phyloP scores from a whole-genome alignment of 257 asterid species.

The Nicotiana otophora region DNA sequence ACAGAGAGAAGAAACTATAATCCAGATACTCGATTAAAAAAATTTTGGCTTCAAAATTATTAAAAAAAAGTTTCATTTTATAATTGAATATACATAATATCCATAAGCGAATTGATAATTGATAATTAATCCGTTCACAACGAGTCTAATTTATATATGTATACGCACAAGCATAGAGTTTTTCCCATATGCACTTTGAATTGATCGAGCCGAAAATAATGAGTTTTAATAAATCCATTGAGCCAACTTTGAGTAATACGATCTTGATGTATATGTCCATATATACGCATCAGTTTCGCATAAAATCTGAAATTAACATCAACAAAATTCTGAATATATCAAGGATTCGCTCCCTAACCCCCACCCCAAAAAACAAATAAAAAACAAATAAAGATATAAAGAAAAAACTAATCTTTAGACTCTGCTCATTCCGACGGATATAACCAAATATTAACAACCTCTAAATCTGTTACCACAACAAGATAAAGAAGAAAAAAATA shows the following conservation, averaged over 20 bases:
- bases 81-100: not conserved
- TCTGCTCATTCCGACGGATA: too few species aligned
- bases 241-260: too few species aligned
- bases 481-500: not conserved
- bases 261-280: too few species aligned
- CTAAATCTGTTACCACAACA: not conserved
- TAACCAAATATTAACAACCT: not conserved
- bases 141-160: not conserved
- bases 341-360: not conserved
- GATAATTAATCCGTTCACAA: not conserved
- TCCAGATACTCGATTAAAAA: too few species aligned
- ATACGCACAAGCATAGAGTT: not conserved
- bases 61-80: not conserved
- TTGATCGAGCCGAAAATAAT: too few species aligned
- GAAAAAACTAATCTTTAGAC: not conserved
- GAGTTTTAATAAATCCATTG: too few species aligned
- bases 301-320: too few species aligned
- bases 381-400: not conserved
- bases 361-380: not conserved
- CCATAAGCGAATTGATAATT: not conserved
- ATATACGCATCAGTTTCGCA: too few species aligned
- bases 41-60: not conserved
- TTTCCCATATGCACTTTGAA: too few species aligned
- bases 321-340: not conserved
- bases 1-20: too few species aligned